These are phyloP conservation scores for Cadophora sp. DNA, from an alignment of 2,329 filamentous ascomycete species.

Conservation along the genomic window DNA sequence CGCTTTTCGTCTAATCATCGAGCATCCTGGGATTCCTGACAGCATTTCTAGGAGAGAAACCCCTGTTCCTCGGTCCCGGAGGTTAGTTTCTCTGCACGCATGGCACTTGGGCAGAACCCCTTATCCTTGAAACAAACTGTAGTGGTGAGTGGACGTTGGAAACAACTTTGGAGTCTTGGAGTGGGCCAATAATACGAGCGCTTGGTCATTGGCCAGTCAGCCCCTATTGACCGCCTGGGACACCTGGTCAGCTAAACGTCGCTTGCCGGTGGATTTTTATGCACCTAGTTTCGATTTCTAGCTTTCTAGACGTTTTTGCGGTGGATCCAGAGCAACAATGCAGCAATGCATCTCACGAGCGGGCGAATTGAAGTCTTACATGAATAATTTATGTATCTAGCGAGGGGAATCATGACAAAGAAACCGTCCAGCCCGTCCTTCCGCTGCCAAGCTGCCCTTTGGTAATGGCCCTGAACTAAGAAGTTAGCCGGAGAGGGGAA, in stretches of 20 bases:
- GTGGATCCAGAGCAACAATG: neutral
- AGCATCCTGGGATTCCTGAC: neutral
- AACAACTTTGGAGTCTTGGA: slow-evolving; percentile 2
- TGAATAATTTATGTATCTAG: too few relatives aligned
- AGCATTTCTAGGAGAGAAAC: neutral
- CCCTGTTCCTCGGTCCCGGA: neutral
- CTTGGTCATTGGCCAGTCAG: slow-evolving; percentile 4
- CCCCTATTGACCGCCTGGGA: neutral
- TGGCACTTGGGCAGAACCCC: neutral
- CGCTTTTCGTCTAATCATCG: neutral
- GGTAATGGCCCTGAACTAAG: neutral
- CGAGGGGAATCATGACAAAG: neutral
- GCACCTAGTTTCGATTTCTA: slow-evolving; percentile 1
- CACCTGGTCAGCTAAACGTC: neutral
- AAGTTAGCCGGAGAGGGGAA: slow-evolving; percentile 1
- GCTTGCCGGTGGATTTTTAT: neutral
- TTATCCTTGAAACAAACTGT: slow-evolving; percentile 1
- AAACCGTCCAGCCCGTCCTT: neutral
- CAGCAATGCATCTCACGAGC: neutral
- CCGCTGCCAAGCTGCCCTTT: neutral
- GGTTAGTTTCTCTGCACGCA: neutral
- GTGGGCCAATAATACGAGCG: slow-evolving; percentile 19
- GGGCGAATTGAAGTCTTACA: neutral
- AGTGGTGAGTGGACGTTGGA: neutral
- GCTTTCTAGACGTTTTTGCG: neutral